phyloP scores from a whole-genome alignment of 768 basidiomycete genomes.

The Boletus speciosus region DNA sequence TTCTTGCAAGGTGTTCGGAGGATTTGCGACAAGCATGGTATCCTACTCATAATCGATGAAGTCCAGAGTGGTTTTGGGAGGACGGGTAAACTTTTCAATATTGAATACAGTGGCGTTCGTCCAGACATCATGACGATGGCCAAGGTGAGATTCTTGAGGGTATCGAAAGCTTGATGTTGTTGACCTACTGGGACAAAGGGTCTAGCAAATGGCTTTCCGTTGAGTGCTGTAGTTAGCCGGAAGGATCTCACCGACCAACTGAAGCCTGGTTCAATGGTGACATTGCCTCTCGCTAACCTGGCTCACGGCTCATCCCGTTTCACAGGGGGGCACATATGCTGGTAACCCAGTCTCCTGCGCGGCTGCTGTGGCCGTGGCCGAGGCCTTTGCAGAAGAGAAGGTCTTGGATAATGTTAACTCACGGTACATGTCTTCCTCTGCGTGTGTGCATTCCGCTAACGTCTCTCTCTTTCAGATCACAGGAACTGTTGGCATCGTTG shows the following conservation, averaged over 20 bases:
- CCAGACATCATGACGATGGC: slow-evolving; percentile 90
- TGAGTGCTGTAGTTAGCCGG: slow-evolving; percentile 79
- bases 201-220: slow-evolving; percentile 89
- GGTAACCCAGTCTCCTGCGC: slow-evolving; percentile 93
- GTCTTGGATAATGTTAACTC: slow-evolving; percentile 75
- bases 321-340: slow-evolving; percentile 82
- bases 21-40: slow-evolving; percentile 84
- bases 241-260: slow-evolving; percentile 80
- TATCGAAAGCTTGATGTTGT: background rate
- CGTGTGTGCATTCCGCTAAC: slow-evolving; percentile 1
- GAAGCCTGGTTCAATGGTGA: slow-evolving; percentile 74
- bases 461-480: slow-evolving; percentile 44
- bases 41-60: slow-evolving; percentile 83
- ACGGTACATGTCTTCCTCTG: slow-evolving; percentile 43
- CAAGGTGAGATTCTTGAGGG: slow-evolving; percentile 50
- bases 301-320: slow-evolving; percentile 7
- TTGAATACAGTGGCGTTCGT: slow-evolving; percentile 77
- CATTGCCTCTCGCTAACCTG: slow-evolving; percentile 3
- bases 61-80: slow-evolving; percentile 90
- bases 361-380: slow-evolving; percentile 78
- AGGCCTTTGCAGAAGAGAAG: slow-evolving; percentile 76
- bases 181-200: slow-evolving; percentile 42
- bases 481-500: slow-evolving; percentile 65
- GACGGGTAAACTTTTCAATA: slow-evolving; percentile 79
- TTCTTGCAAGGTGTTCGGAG: slow-evolving; percentile 78